These are phyloP conservation scores for Inonotus hispidus DNA, from an alignment of 1,284 basidiomycete species.

Conservation along the genomic window DNA sequence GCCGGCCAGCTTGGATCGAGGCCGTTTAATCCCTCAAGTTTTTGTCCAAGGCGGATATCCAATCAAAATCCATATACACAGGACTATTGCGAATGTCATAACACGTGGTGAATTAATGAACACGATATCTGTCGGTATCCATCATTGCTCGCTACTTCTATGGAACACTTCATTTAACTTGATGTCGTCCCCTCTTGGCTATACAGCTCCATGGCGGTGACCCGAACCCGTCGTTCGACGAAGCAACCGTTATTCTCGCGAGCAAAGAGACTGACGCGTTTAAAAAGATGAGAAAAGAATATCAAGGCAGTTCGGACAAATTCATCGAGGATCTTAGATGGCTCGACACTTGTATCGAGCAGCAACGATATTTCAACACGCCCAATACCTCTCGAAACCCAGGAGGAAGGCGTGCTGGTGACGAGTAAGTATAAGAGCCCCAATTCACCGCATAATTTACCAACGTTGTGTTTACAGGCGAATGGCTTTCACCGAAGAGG, in stretches of 20 bases:
- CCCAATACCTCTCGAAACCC: slow-evolving; percentile 75
- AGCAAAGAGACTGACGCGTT: slow-evolving; percentile 72
- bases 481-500: slow-evolving; percentile 67
- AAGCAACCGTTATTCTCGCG: slow-evolving; percentile 67
- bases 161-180: not conserved
- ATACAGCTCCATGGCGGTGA: slow-evolving; percentile 71
- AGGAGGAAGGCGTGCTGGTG: slow-evolving; percentile 70
- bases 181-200: not conserved
- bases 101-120: slow-evolving; percentile 55
- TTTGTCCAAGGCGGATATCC: slow-evolving; percentile 55
- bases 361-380: slow-evolving; percentile 54
- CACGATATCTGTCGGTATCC: slow-evolving; percentile 56
- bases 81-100: slow-evolving; percentile 69
- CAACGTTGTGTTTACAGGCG: slow-evolving; percentile 39
- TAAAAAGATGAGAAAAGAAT: slow-evolving; percentile 59
- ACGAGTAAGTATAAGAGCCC: slow-evolving; percentile 50
- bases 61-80: slow-evolving; percentile 70
- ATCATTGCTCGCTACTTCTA: not conserved
- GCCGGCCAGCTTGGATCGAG: slow-evolving; percentile 70
- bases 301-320: slow-evolving; percentile 59
- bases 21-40: slow-evolving; percentile 65
- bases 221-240: slow-evolving; percentile 56
- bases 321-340: slow-evolving; percentile 74
- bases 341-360: slow-evolving; percentile 76
- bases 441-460: not conserved